A percentile compares a stretch with the other conserved stretches of the same genome.
These are phyloP conservation scores for Dryadomyces sulphureus DNA, from an alignment of 2,329 filamentous ascomycete genomes.

Conservation along the genomic window DNA sequence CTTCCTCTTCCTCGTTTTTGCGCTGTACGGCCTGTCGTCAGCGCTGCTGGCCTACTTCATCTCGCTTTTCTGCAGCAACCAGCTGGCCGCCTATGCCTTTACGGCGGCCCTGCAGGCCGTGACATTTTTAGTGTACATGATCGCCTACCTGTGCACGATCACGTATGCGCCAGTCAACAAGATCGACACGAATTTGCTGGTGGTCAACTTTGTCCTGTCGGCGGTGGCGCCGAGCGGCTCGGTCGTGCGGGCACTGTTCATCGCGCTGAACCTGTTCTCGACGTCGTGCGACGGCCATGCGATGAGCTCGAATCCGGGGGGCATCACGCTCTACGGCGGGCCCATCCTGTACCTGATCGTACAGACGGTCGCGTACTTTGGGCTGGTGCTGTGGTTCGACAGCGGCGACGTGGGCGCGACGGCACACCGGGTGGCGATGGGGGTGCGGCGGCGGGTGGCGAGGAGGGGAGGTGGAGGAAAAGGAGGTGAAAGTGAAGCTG, in stretches of 20 bases:
- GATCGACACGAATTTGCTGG: slow-evolving; percentile 50
- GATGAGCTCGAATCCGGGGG: slow-evolving; percentile 54
- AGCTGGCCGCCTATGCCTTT: slow-evolving; percentile 74
- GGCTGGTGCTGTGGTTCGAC: slow-evolving; percentile 65
- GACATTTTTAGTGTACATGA: slow-evolving; percentile 55
- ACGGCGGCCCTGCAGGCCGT: slow-evolving; percentile 63
- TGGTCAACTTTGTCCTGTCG: slow-evolving; percentile 63
- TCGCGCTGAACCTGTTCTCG: slow-evolving; percentile 73
- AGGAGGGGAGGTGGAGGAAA: too few relatives aligned
- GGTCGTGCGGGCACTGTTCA: slow-evolving; percentile 57
- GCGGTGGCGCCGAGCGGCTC: slow-evolving; percentile 64
- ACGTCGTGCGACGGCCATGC: slow-evolving; percentile 52
- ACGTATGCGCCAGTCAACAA: slow-evolving; percentile 58
- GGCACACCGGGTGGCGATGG: slow-evolving; percentile 16
- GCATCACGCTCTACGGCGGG: slow-evolving; percentile 62
- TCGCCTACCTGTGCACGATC: slow-evolving; percentile 56
- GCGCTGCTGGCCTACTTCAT: slow-evolving; percentile 66
- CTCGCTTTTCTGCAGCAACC: slow-evolving; percentile 64
- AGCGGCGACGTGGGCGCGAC: slow-evolving; percentile 49
- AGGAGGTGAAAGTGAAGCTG: too few relatives aligned
- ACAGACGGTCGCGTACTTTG: slow-evolving; percentile 58
- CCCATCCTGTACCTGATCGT: slow-evolving; percentile 71
- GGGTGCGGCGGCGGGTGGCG: background rate
- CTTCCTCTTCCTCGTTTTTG: slow-evolving; percentile 69
- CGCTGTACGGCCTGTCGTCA: slow-evolving; percentile 67